These are phyloP conservation scores for Rhamnella rubrinervis DNA, from an alignment of 331 rosid species.

Conservation along the genomic window DNA sequence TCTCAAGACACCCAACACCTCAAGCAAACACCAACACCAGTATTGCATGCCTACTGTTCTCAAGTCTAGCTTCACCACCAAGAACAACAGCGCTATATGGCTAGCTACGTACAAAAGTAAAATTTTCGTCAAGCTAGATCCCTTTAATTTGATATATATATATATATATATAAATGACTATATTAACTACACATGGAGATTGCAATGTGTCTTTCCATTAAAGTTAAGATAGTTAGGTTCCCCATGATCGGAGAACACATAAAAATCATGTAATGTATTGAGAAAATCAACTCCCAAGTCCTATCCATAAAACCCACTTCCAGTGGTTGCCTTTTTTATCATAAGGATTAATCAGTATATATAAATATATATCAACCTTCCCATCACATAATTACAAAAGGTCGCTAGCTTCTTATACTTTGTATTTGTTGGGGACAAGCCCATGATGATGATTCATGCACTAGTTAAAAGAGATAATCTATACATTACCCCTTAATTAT, in stretches of 20 bases:
- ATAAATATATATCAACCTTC: background rate
- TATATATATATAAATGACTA: background rate
- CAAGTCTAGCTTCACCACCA: slow-evolving; percentile 1
- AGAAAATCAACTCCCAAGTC: background rate
- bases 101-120: background rate
- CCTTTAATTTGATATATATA: background rate
- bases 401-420: background rate
- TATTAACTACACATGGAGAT: too few relatives aligned
- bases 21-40: slow-evolving; percentile 41
- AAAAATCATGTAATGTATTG: background rate
- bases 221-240: background rate
- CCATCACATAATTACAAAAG: slow-evolving; percentile 5
- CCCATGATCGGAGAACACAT: background rate
- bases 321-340: background rate
- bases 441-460: background rate
- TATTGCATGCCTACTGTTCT: background rate
- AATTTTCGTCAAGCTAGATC: background rate
- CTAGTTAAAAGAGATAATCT: background rate
- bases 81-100: background rate
- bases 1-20: slow-evolving; percentile 59
- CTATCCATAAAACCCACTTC: background rate
- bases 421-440: slow-evolving; percentile 10
- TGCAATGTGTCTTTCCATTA: too few relatives aligned
- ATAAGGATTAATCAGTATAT: background rate
- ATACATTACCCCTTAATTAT: background rate